Base-by-base conservation (phyloP, 805 yeast species). In the Alloascoidea africana region DNA sequence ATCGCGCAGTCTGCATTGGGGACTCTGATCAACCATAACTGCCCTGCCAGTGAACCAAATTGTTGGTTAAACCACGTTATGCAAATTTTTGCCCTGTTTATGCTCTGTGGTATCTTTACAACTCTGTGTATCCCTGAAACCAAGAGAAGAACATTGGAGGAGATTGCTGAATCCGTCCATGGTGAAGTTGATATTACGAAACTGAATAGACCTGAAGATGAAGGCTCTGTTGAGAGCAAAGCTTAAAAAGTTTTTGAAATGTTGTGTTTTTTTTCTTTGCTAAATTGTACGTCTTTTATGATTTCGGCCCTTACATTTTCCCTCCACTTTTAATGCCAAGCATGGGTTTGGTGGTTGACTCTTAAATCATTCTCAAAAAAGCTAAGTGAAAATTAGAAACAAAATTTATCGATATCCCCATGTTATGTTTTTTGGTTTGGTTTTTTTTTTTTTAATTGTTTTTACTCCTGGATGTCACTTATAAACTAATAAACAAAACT, bases 11-110 rank as follows among this genome's bases (percentile, higher is more conserved):
- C 87, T 44, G 79, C 81, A 56, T 60, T 81, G 47, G 91, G 95
- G 69, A 83, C 94, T 45, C 69, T 85, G 51, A 68, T 77, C 40
- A 67, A 80, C 68, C 89, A 80, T 59, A 69, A 73, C 44, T 85
- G 94, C 73, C 63, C 84, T 27, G 60, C 63, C 37, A 67, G 66
- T 41, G 56, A 70, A 42, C 55, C 55, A 27, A 72, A 74, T 63
- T 84, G 94, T 75, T 84, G 73, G 78, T 70, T 84, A 58, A 84
- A 85, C 34, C 94, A 85, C 49, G 94, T 85, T 47, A 84, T 85
- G 93, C 86, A 85, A 65, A 84, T 85, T 56, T 85, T 81, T 57
- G 94, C 95, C 15, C 66, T 85, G 39, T 85, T 85, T 72, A 85
- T 85, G 96, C 67, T 85, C 62, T 47, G 76, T 37, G 96, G 96